Evolutionary conservation across 257 asterid species (phyloP).

Genomic region (Solanum tarapatanum): DNA sequence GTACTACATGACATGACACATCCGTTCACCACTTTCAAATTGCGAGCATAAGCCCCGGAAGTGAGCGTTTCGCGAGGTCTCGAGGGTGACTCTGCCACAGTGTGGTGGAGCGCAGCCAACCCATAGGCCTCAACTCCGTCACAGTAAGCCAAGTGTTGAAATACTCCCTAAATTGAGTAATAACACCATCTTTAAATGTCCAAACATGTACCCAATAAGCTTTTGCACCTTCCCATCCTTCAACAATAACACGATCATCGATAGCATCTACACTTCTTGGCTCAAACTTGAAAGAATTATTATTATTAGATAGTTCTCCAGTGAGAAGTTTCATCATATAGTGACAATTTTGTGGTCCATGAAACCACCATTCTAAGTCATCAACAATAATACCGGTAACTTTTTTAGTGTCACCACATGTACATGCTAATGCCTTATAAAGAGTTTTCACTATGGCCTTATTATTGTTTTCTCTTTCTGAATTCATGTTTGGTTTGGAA

Average conservation of each 20-base stretch:
- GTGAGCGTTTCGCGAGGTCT: slow-evolving; percentile 49
- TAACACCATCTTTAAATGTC: slow-evolving; percentile 58
- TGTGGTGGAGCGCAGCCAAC: slow-evolving; percentile 24
- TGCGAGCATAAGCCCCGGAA: slow-evolving; percentile 79
- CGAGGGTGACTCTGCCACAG: slow-evolving; percentile 94
- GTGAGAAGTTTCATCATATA: slow-evolving; percentile 91
- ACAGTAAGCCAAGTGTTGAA: slow-evolving; percentile 93
- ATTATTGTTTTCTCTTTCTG: slow-evolving; percentile 19
- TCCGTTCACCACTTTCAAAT: slow-evolving; percentile 14
- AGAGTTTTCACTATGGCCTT: slow-evolving; percentile 36
- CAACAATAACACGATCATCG: slow-evolving; percentile 63
- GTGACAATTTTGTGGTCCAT: slow-evolving; percentile 85
- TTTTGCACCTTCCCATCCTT: slow-evolving; percentile 81
- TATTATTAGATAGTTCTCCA: slow-evolving; percentile 26
- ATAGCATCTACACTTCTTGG: slow-evolving; percentile 57
- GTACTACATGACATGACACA: background rate
- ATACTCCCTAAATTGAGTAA: slow-evolving; percentile 76
- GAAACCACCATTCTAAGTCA: slow-evolving; percentile 97
- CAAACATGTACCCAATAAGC: slow-evolving; percentile 92
- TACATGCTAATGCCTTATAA: slow-evolving; percentile 37
- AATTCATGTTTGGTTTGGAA: background rate
- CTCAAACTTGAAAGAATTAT: slow-evolving; percentile 41
- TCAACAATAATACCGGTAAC: slow-evolving; percentile 23
- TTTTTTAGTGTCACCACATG: slow-evolving; percentile 9
- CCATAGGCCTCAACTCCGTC: slow-evolving; percentile 38